A percentile compares a stretch with the other conserved stretches of the same genome.
Evolutionary conservation across 139 green algal species (phyloP).

Genomic region (Chlamydomonas sp.): DNA sequence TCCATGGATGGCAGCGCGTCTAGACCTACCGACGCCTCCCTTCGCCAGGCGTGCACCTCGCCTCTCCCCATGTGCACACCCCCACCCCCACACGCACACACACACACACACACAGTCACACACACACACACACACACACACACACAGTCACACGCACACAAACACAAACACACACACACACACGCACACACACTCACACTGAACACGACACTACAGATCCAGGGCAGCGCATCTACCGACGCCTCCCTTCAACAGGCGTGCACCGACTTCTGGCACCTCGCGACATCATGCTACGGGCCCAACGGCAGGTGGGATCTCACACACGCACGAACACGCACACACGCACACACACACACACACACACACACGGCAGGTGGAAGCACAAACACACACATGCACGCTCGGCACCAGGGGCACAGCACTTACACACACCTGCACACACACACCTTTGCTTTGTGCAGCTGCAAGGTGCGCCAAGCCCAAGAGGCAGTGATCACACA

Average conservation of each 20-base stretch:
- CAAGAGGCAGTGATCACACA: not conserved
- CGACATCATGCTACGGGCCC: slow-evolving; percentile 1
- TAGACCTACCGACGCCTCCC: too few relatives aligned
- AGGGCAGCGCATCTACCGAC: not conserved
- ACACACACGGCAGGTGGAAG: too few relatives aligned
- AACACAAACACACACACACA: too few relatives aligned
- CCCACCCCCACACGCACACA: too few relatives aligned
- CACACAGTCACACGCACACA: too few relatives aligned
- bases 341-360: too few relatives aligned
- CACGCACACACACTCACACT: not conserved
- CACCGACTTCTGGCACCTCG: not conserved
- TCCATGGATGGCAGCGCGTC: too few relatives aligned
- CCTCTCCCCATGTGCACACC: too few relatives aligned
- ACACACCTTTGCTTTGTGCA: not conserved
- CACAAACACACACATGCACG: too few relatives aligned
- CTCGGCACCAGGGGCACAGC: not conserved
- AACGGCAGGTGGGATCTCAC: not conserved
- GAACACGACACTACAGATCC: not conserved
- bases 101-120: too few relatives aligned
- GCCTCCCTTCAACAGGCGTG: not conserved
- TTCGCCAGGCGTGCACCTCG: too few relatives aligned
- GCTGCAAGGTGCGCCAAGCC: not conserved
- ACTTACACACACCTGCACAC: not conserved
- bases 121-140: not conserved
- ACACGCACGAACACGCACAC: too few relatives aligned